These are phyloP conservation scores for Saururus chinensis DNA, from an alignment of 164 flowering plant species.

Conservation along the genomic window DNA sequence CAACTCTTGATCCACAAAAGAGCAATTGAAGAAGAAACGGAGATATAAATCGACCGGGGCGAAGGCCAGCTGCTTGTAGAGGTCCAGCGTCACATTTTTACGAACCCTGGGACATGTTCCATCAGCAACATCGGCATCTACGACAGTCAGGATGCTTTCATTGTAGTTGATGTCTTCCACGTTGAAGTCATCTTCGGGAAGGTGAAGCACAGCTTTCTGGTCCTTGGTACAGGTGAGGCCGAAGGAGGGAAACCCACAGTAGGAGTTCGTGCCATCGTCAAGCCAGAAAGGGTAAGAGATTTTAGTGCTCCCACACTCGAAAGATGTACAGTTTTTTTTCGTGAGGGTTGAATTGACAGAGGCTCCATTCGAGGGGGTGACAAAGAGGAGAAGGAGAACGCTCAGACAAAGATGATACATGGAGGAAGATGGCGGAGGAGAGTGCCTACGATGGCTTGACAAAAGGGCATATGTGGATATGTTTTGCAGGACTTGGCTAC, in stretches of 20 bases:
- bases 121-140: neutral
- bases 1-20: too few species aligned
- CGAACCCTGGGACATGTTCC: neutral
- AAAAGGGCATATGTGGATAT: too few species aligned
- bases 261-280: neutral
- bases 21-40: slow-evolving; percentile 1
- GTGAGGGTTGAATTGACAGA: too few species aligned
- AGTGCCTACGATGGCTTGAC: neutral
- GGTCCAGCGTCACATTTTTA: neutral
- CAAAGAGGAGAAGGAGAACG: neutral
- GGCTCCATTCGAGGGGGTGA: neutral
- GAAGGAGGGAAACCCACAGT: neutral
- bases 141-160: neutral
- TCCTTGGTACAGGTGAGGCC: neutral
- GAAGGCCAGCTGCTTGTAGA: neutral
- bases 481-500: too few species aligned
- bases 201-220: neutral
- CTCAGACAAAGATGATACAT: neutral
- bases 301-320: neutral
- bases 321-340: too few species aligned
- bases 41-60: neutral
- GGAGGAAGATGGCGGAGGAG: neutral
- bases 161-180: neutral
- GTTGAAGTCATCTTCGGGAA: neutral
- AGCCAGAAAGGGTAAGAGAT: neutral